Percentiles rank a stretch among this genome's conserved stretches.
Conservation (phyloP, 176 grass and related monocot genomes). For the Oryza brachyantha region DNA sequence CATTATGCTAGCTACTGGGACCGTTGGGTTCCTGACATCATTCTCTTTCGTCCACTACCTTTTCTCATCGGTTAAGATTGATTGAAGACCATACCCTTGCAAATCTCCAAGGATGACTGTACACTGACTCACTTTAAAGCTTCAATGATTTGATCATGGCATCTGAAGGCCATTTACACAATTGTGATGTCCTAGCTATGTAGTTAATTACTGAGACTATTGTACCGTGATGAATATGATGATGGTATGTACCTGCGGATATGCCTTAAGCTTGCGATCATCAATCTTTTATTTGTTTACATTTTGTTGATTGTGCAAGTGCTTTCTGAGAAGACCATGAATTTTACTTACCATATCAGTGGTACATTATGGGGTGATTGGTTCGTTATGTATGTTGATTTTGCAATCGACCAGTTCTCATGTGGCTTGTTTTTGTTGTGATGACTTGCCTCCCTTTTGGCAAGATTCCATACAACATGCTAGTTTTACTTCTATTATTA, state of each 20-base stretch:
- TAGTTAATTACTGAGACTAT: conserved; percentile 40
- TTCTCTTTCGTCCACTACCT: conserved; percentile 87
- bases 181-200: conserved; percentile 28
- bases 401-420: neutral
- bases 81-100: conserved; percentile 44
- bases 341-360: conserved; percentile 6
- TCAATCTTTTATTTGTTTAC: neutral
- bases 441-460: neutral
- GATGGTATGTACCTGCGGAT: conserved; percentile 31
- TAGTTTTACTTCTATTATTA: neutral
- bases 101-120: conserved; percentile 15
- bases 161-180: conserved; percentile 11
- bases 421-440: neutral
- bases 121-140: neutral
- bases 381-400: neutral
- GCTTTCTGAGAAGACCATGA: neutral
- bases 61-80: conserved; percentile 88
- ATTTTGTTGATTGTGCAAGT: conserved; percentile 11
- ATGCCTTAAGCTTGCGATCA: conserved; percentile 10
- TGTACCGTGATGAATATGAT: conserved; percentile 30
- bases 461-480: neutral
- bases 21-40: conserved; percentile 73
- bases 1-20: conserved; percentile 82
- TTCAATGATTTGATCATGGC: conserved; percentile 25
- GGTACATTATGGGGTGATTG: conserved; percentile 3